Conservation (phyloP, 306 rosid species). For the Prunus padus region DNA sequence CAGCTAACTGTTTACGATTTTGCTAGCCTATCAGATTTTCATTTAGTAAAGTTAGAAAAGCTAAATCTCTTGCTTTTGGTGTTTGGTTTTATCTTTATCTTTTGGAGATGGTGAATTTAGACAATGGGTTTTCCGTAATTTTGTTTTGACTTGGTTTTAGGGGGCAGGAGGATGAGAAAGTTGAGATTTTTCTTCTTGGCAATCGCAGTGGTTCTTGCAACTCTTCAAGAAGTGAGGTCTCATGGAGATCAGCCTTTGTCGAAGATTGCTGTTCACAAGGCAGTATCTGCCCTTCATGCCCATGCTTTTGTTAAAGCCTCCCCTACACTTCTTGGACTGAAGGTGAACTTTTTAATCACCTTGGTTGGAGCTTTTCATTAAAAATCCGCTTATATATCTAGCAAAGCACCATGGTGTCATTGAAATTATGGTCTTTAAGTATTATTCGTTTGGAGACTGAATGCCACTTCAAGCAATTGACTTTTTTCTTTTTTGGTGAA, state of each 20-base stretch:
- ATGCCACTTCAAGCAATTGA: neutral
- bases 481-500: neutral
- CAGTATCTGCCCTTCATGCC: slow-evolving; percentile 49
- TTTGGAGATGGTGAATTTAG: neutral
- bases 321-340: slow-evolving; percentile 55
- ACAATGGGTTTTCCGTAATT: neutral
- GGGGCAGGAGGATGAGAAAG: slow-evolving; percentile 40
- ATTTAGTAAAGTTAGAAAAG: neutral
- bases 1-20: neutral
- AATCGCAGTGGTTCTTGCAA: slow-evolving; percentile 37
- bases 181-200: slow-evolving; percentile 36
- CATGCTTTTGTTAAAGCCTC: slow-evolving; percentile 58
- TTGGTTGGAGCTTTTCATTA: neutral
- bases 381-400: neutral
- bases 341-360: slow-evolving; percentile 40
- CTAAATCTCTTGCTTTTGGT: neutral
- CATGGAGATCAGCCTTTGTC: slow-evolving; percentile 75
- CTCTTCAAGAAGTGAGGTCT: slow-evolving; percentile 39
- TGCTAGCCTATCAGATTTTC: neutral
- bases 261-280: slow-evolving; percentile 50
- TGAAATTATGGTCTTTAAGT: neutral
- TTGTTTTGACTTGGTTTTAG: slow-evolving; percentile 16
- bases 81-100: neutral
- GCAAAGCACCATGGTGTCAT: neutral
- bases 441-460: neutral